Evolutionary conservation across 257 asterid genomes (phyloP), one percentile per base, ranked within the genome.

Genomic region (Petunia secreta): DNA sequence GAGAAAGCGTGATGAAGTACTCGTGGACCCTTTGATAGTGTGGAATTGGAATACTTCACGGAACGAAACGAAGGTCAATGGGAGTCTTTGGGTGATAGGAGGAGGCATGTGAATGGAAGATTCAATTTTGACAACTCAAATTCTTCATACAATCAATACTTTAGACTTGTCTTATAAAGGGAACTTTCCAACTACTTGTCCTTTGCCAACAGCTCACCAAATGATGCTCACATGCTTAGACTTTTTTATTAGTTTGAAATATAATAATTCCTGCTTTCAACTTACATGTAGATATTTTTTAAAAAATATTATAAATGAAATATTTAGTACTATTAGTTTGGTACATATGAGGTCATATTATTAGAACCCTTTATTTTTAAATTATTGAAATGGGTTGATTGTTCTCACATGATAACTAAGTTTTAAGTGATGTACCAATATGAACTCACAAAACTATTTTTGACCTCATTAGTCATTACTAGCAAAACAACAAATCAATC

Each of bases 21-120:
- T 38, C 34, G 39, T 63, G 44, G 16, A 63, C 13, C 25, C 63
- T 16, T 2, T 14, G 62, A 2, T 15, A 55, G 10, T 64, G 48
- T 38, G 48, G 48, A 64, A 38, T 38, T 43, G 76, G 76, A 44
- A 44, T 37, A 68, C 8, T 68, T 16, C 11, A 8, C n/a, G 15
- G 75, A 43, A 25, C 25, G 25, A 8, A 25, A 43, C 43, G 48
- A 69, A 68, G 75, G 54, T 66, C 15, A 66, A 41, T 25, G 25
- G 25, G 13, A 40, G 6, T 65, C 74, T 2, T 0, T 14, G 5
- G 14, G 14, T 66, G 36, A 64, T 25, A 40, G 2, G 59, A 55
- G 62, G 62, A 41, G 75, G 54, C 75, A 69, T 25, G 77, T 69
- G 77, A 48, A 71, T 34, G 77, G 60, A 48, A 71, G 44, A 59